Evolutionary conservation across 176 grass and related monocot species (phyloP), one percentile per base, ranked within the genome.

Genomic region (Puya raimondii): DNA sequence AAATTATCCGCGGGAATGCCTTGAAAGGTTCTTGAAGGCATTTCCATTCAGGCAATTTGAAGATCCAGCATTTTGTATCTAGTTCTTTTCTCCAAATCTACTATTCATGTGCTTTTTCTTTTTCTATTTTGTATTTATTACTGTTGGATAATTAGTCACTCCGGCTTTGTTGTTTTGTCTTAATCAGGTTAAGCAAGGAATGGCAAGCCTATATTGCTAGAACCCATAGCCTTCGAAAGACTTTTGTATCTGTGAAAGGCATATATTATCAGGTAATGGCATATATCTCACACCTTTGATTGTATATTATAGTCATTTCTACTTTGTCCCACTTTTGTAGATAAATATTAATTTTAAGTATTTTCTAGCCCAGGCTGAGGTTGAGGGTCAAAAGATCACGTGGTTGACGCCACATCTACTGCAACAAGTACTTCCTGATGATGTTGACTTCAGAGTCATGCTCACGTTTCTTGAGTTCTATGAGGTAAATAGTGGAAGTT

Each of bases 361-460:
- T 68, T 63, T 67, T 27, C 3, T 76, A 58, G 64, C 71, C n/a
- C 73, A 99, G 94, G 94, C 94, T 73, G 89, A 99, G 79, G 89
- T 99, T 72, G 88, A 99, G 83, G 94, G 94, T 65, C 89, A 99
- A 81, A 99, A 86, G 63, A 80, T 99, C 84, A 99, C 87, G 51
- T 99, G 94, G 94, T 33, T 99, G 72, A 99, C 87, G 48, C 94
- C 94, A n/a, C 89, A 99, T 84, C 87, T 87, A 72, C 80, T 99
- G 69, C 94, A 99, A 58, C 94, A 99, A 88, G 89, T 93, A 64
- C 61, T 99, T 64, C 88, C 94, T 4, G 82, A 86, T 68, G 89
- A 99, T 16, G 87, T 99, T 14, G 94, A 99, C 72, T 99, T 90
- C 76, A 99, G 93, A 86, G 89, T 99, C 77, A 99, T 99, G 94